Evolutionary conservation across 106 monocot species (phyloP).

Genomic region (Agapanthus africanus): DNA sequence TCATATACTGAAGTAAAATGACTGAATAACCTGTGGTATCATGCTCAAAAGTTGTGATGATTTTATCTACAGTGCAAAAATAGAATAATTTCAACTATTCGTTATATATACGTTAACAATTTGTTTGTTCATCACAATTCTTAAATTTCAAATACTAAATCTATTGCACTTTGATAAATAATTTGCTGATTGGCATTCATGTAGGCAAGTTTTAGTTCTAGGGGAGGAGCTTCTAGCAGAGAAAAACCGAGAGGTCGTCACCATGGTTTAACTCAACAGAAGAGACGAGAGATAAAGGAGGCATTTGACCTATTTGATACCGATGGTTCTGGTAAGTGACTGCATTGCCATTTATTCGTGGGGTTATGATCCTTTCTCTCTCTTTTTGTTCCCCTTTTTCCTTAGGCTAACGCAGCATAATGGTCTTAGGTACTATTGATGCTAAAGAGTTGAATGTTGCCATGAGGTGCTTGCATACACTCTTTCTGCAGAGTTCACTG

Average conservation of each 20-base stretch:
- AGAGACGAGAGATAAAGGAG: slow-evolving; percentile 80
- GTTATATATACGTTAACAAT: too few relatives aligned
- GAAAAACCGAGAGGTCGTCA: slow-evolving; percentile 34
- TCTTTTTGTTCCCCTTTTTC: too few relatives aligned
- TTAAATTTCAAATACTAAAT: not conserved
- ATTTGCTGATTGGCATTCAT: not conserved
- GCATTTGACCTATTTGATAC: slow-evolving; percentile 91
- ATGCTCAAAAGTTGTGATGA: too few relatives aligned
- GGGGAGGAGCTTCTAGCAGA: slow-evolving; percentile 21
- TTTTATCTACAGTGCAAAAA: too few relatives aligned
- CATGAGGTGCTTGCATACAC: slow-evolving; percentile 85
- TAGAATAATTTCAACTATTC: too few relatives aligned
- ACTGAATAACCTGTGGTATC: too few relatives aligned
- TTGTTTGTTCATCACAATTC: not conserved
- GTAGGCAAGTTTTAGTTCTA: slow-evolving; percentile 21
- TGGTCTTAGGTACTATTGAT: slow-evolving; percentile 69
- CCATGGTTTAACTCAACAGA: slow-evolving; percentile 44
- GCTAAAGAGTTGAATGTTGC: slow-evolving; percentile 86
- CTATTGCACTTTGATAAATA: not conserved
- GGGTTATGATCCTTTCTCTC: slow-evolving; percentile 2
- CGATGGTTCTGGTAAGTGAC: slow-evolving; percentile 73
- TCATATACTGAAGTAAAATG: too few relatives aligned
- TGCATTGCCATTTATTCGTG: slow-evolving; percentile 3
- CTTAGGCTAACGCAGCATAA: not conserved
- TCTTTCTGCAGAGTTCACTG: too few relatives aligned